Base-by-base conservation (phyloP, 805 yeast species). In the Nakazawaea molendinolei region DNA sequence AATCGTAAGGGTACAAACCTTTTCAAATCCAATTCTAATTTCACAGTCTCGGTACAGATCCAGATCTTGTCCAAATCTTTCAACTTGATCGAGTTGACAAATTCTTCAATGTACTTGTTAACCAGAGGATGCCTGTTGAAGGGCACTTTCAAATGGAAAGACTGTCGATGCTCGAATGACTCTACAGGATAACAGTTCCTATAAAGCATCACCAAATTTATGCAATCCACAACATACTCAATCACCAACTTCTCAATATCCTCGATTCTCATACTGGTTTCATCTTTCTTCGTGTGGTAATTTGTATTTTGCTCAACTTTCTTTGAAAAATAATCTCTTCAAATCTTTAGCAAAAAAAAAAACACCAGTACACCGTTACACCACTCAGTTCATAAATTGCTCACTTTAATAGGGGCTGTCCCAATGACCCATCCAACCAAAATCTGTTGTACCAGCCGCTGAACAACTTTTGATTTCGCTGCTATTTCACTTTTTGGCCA, bases 121-220 rank as follows among this genome's bases (percentile, higher is more conserved):
- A 70, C 61, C 2, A 46, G 60, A 0, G 75, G 75, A 44, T 72
- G 74, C 41, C 78, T 53, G 33, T 59, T 63, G 24, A 62, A 56
- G 9, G 71, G 68, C 0, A 67, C 55, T 26, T 52, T 54, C 12
- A 73, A 36, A 25, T 65, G 61, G 45, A 69, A 73, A 4, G 69
- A 64, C 17, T 64, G 61, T 3, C 58, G 56, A 9, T 51, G 49
- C 16, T 56, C 60, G 48, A 71, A 83, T 0, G 79, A 61, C 33
- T 61, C 67, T 1, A 39, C 47, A 0, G 79, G 79, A 45, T 82
- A 82, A 0, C 82, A 54, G 1, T 55, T 50, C 31, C 76, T 65
- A 33, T 68, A 56, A 50, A 70, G 78, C 33, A 79, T 53, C 1
- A 79, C 60, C 28, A 74, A 74, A 41, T 79, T 79, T 8, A 73